These are phyloP conservation scores for Gamarada debralockiae DNA, from an alignment of 495 filamentous ascomycete genomes.

Conservation along the genomic window DNA sequence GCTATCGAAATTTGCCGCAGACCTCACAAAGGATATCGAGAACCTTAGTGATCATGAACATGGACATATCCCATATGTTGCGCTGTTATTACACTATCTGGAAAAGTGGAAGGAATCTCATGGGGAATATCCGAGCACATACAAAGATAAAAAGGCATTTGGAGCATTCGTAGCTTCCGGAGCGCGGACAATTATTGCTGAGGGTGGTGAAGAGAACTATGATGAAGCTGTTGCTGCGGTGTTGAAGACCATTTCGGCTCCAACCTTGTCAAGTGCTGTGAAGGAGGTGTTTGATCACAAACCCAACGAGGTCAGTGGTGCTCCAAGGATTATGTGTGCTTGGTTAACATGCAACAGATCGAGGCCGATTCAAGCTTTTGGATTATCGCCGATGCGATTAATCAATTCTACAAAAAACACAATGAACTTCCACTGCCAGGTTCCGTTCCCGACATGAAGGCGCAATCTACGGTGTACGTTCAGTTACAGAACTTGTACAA, in stretches of 20 bases:
- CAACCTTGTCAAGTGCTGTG: slow-evolving; percentile 61
- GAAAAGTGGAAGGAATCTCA: slow-evolving; percentile 76
- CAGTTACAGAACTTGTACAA: slow-evolving; percentile 94
- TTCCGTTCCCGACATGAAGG: slow-evolving; percentile 96
- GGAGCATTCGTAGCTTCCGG: slow-evolving; percentile 59
- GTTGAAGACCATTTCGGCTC: slow-evolving; percentile 70
- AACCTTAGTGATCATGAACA: slow-evolving; percentile 75
- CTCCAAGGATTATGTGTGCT: not conserved
- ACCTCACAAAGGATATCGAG: slow-evolving; percentile 63
- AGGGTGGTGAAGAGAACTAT: slow-evolving; percentile 95
- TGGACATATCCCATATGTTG: slow-evolving; percentile 87
- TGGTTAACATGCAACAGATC: slow-evolving; percentile 13
- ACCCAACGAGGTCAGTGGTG: slow-evolving; percentile 36
- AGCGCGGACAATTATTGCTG: slow-evolving; percentile 68
- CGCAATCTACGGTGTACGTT: slow-evolving; percentile 87
- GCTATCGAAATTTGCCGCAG: slow-evolving; percentile 57
- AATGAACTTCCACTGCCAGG: slow-evolving; percentile 78
- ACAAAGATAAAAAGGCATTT: slow-evolving; percentile 86
- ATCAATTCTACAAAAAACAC: slow-evolving; percentile 67
- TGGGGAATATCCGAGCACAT: slow-evolving; percentile 61
- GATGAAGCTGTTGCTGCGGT: slow-evolving; percentile 89
- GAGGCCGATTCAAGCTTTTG: slow-evolving; percentile 65
- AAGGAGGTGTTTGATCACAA: slow-evolving; percentile 73
- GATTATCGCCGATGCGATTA: slow-evolving; percentile 82
- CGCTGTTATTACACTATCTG: slow-evolving; percentile 81